Conservation (phyloP, 164 flowering plant genomes). For the Akebia trifoliata region DNA sequence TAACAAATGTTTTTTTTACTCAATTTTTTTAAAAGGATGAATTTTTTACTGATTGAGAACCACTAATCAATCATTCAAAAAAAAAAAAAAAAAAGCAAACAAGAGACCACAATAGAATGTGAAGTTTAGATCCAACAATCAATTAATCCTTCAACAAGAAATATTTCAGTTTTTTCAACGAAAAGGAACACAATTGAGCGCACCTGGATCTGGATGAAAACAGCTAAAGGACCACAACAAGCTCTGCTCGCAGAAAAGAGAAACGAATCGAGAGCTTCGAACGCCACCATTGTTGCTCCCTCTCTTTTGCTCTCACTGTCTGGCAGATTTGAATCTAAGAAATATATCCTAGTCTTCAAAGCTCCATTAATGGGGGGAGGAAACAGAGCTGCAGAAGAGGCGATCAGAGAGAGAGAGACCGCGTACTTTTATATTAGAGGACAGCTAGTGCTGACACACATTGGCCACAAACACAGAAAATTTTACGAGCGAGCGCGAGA, state of each 20-base stretch:
- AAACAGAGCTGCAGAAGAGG: conserved; percentile 1
- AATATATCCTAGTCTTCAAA: conserved; percentile 11
- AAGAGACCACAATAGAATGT: too few relatives aligned
- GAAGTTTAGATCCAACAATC: too few relatives aligned
- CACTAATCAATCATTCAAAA: too few relatives aligned
- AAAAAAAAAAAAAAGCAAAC: too few relatives aligned
- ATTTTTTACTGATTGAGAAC: too few relatives aligned
- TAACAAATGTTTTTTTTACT: too few relatives aligned
- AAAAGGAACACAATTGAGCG: not conserved
- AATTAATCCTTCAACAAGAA: too few relatives aligned
- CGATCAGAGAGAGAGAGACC: conserved; percentile 19
- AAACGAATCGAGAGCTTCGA: conserved; percentile 44
- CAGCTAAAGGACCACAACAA: conserved; percentile 53
- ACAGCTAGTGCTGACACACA: not conserved
- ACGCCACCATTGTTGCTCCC: conserved; percentile 31
- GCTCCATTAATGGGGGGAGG: conserved; percentile 17
- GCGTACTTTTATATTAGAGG: conserved; percentile 31
- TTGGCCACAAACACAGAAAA: not conserved
- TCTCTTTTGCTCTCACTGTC: conserved; percentile 4
- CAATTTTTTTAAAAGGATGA: too few relatives aligned
- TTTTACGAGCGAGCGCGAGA: too few relatives aligned
- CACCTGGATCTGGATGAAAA: conserved; percentile 95
- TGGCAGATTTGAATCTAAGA: not conserved
- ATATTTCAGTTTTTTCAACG: too few relatives aligned
- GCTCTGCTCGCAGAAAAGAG: conserved; percentile 64